A percentile compares a stretch with the other conserved stretches of the same genome.
These are phyloP conservation scores for Teratosphaeria gauchensis DNA, from an alignment of 2,329 filamentous ascomycete genomes.

Conservation along the genomic window DNA sequence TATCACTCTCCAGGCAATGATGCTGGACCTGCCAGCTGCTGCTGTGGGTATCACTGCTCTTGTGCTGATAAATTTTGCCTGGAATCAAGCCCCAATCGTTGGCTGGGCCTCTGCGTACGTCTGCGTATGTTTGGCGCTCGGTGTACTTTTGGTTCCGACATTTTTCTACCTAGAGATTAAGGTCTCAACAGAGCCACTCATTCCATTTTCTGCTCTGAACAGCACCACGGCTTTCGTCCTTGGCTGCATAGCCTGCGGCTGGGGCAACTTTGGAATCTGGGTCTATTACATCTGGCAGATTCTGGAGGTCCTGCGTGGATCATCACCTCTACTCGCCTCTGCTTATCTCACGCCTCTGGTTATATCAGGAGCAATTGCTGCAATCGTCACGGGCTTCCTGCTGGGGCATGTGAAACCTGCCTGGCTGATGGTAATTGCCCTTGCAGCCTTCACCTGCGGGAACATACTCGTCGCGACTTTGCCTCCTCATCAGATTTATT, in stretches of 20 bases:
- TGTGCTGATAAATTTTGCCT: conserved; percentile 56
- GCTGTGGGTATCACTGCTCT: conserved; percentile 45
- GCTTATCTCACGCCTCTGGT: conserved; percentile 39
- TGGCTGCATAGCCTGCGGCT: conserved; percentile 39
- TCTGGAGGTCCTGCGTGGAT: conserved; percentile 34
- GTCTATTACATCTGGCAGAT: conserved; percentile 35
- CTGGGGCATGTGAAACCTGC: conserved; percentile 18
- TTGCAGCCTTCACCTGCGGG: conserved; percentile 33
- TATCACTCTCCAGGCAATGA: too few relatives aligned
- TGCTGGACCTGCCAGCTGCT: conserved; percentile 37
- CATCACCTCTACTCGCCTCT: conserved; percentile 35
- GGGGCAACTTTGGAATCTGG: conserved; percentile 14
- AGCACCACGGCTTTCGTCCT: conserved; percentile 47
- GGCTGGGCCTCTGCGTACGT: conserved; percentile 51
- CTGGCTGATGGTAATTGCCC: conserved; percentile 29
- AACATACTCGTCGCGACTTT: conserved; percentile 34
- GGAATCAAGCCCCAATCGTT: conserved; percentile 53
- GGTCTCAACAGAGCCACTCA: conserved; percentile 42
- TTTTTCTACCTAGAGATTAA: conserved; percentile 47
- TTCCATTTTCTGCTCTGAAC: conserved; percentile 46
- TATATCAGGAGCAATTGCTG: conserved; percentile 36
- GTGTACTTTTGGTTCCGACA: conserved; percentile 41
- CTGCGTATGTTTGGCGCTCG: conserved; percentile 49
- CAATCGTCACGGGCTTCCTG: conserved; percentile 28
- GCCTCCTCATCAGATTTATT: conserved; percentile 51